Percentiles rank a stretch among this genome's conserved stretches.
Conservation (phyloP, 2,329 filamentous ascomycete genomes). For the Elsinoe australis region DNA sequence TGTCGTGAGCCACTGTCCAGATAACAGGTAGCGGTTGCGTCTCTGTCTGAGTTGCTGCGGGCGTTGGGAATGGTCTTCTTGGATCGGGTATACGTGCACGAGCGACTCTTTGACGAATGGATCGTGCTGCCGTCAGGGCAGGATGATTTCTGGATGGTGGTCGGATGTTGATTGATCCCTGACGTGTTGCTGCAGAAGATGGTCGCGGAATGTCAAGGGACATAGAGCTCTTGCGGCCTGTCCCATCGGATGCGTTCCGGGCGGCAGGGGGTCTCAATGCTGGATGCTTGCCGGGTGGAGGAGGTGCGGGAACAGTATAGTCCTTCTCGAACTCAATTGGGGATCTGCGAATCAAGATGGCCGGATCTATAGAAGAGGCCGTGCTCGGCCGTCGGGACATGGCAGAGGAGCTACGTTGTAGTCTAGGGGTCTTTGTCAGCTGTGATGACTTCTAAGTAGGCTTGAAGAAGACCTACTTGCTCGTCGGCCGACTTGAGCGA, state of each 20-base stretch:
- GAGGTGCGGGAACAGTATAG: slow-evolving; percentile 9
- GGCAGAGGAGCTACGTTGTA: slow-evolving; percentile 14
- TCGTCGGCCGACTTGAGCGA: slow-evolving; percentile 7
- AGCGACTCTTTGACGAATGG: slow-evolving; percentile 1
- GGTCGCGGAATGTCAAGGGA: slow-evolving; percentile 11
- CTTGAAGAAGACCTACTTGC: slow-evolving; percentile 7
- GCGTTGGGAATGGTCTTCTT: slow-evolving; percentile 3
- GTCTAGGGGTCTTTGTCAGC: background rate
- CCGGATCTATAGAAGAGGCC: slow-evolving; percentile 12
- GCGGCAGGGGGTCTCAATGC: slow-evolving; percentile 8
- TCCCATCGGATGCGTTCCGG: slow-evolving; percentile 11
- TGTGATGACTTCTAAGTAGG: background rate
- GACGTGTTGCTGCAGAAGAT: background rate
- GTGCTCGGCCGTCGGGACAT: slow-evolving; percentile 4
- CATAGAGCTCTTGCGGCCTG: slow-evolving; percentile 3
- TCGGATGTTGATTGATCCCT: background rate
- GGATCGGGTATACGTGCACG: slow-evolving; percentile 18
- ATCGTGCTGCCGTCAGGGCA: background rate
- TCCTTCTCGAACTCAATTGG: slow-evolving; percentile 15
- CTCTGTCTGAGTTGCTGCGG: slow-evolving; percentile 18
- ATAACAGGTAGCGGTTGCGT: slow-evolving; percentile 26
- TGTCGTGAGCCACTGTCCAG: slow-evolving; percentile 30
- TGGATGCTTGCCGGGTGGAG: slow-evolving; percentile 6
- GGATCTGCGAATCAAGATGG: slow-evolving; percentile 9
- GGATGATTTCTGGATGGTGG: background rate